Evolutionary conservation across 2,329 filamentous ascomycete genomes (phyloP).

Genomic region (Rugonectria rugulosa): DNA sequence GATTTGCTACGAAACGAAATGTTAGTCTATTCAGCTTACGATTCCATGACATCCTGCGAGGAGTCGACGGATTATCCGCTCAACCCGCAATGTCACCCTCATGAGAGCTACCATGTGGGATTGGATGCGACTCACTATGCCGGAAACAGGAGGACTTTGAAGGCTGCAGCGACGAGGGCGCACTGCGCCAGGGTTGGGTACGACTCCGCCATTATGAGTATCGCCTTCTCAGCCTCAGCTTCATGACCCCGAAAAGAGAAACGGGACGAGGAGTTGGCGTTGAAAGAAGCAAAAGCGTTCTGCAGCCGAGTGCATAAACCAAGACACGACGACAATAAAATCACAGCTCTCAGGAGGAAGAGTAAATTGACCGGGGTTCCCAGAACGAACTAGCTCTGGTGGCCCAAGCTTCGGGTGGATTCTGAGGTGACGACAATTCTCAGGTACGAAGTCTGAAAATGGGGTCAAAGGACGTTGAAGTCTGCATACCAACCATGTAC

Average conservation of each 20-base stretch:
- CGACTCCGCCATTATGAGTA: slow-evolving; percentile 72
- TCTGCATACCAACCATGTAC: too few species aligned
- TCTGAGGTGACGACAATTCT: not conserved
- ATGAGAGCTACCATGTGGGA: not conserved
- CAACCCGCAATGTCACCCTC: not conserved
- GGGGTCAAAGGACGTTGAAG: too few species aligned
- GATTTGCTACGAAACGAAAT: slow-evolving; percentile 75
- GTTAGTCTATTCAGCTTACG: not conserved
- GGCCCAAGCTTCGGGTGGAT: slow-evolving; percentile 17
- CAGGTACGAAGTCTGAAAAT: too few species aligned
- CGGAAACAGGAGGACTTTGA: slow-evolving; percentile 92
- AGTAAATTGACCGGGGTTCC: not conserved
- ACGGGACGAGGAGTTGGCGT: slow-evolving; percentile 4
- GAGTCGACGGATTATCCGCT: not conserved
- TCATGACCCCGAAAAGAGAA: slow-evolving; percentile 33
- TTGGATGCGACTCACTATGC: slow-evolving; percentile 75
- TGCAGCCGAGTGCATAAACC: slow-evolving; percentile 6
- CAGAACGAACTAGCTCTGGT: not conserved
- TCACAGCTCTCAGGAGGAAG: slow-evolving; percentile 8
- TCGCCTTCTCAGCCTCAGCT: slow-evolving; percentile 24
- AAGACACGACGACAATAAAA: slow-evolving; percentile 5
- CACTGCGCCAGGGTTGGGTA: slow-evolving; percentile 91
- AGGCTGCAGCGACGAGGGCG: slow-evolving; percentile 82
- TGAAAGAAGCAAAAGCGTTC: not conserved
- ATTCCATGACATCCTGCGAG: not conserved